Percentiles rank a stretch among this genome's conserved stretches.
phyloP scores from a whole-genome alignment of 2,329 filamentous ascomycete genomes.

The Scolecobasidium constrictum region DNA sequence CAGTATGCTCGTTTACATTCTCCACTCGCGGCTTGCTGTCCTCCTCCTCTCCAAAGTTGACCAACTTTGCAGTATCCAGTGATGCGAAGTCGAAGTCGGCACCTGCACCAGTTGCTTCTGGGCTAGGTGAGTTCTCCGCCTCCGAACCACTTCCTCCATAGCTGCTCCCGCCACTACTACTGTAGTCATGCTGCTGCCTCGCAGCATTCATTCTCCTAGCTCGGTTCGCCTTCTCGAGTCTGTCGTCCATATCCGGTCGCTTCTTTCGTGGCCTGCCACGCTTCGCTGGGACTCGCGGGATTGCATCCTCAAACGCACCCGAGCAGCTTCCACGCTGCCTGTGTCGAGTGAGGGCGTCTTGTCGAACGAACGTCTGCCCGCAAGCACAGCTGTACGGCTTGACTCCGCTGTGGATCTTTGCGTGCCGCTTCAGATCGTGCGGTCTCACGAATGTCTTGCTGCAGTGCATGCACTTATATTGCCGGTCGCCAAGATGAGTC shows the following conservation, averaged over 20 bases:
- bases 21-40: slow-evolving; percentile 1
- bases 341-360: slow-evolving; percentile 90
- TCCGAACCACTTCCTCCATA: slow-evolving; percentile 1
- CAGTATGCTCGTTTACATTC: slow-evolving; percentile 1
- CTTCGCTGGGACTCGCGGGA: slow-evolving; percentile 29
- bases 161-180: slow-evolving; percentile 4
- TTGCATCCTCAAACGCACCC: slow-evolving; percentile 77
- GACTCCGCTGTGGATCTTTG: slow-evolving; percentile 93
- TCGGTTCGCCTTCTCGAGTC: slow-evolving; percentile 44
- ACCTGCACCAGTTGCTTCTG: background rate
- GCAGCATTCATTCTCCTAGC: slow-evolving; percentile 32
- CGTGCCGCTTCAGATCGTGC: slow-evolving; percentile 92
- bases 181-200: background rate
- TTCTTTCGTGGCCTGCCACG: slow-evolving; percentile 49
- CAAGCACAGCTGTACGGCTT: slow-evolving; percentile 94
- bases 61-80: slow-evolving; percentile 5
- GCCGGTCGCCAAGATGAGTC: slow-evolving; percentile 91
- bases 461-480: slow-evolving; percentile 89
- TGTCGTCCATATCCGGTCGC: slow-evolving; percentile 47
- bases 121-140: slow-evolving; percentile 6
- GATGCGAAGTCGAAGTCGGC: slow-evolving; percentile 7
- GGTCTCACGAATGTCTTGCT: slow-evolving; percentile 93
- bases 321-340: slow-evolving; percentile 94
- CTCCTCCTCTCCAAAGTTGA: background rate
- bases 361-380: slow-evolving; percentile 86